phyloP scores from a whole-genome alignment of 805 yeast species.

The Cyberlindnera sargentensis region DNA sequence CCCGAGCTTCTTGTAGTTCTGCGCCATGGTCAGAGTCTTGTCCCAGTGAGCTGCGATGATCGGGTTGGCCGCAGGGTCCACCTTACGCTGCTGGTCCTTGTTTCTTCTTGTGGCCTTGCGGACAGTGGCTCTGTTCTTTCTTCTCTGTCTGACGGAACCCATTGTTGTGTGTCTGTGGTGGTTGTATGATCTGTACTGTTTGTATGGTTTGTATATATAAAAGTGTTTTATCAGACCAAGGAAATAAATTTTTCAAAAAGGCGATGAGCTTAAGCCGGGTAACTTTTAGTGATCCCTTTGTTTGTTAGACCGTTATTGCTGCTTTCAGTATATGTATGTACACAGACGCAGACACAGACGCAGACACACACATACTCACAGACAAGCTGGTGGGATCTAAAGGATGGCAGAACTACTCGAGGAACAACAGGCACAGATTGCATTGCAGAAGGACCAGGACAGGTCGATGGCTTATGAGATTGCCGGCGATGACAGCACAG shows the following conservation, averaged over 20 bases:
- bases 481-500: too few relatives aligned
- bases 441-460: slow-evolving; percentile 4
- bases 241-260: too few relatives aligned
- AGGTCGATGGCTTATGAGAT: slow-evolving; percentile 4
- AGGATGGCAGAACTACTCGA: background rate
- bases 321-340: too few relatives aligned
- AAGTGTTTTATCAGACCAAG: too few relatives aligned
- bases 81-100: slow-evolving; percentile 64
- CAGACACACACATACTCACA: too few relatives aligned
- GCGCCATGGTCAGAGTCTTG: slow-evolving; percentile 66
- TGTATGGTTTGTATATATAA: too few relatives aligned
- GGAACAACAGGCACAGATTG: slow-evolving; percentile 7
- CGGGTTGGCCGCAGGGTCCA: slow-evolving; percentile 64
- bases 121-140: slow-evolving; percentile 68
- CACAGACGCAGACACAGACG: too few relatives aligned
- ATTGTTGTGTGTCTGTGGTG: slow-evolving; percentile 24
- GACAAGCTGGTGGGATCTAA: too few relatives aligned
- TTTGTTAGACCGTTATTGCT: too few relatives aligned
- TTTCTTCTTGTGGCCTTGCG: slow-evolving; percentile 60
- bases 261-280: too few relatives aligned
- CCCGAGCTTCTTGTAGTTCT: slow-evolving; percentile 82
- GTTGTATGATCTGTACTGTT: background rate
- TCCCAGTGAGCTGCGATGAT: slow-evolving; percentile 92
- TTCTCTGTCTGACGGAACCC: slow-evolving; percentile 80
- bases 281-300: too few relatives aligned